Conservation (phyloP, 768 basidiomycete species). For the Phylloporus sp. region DNA sequence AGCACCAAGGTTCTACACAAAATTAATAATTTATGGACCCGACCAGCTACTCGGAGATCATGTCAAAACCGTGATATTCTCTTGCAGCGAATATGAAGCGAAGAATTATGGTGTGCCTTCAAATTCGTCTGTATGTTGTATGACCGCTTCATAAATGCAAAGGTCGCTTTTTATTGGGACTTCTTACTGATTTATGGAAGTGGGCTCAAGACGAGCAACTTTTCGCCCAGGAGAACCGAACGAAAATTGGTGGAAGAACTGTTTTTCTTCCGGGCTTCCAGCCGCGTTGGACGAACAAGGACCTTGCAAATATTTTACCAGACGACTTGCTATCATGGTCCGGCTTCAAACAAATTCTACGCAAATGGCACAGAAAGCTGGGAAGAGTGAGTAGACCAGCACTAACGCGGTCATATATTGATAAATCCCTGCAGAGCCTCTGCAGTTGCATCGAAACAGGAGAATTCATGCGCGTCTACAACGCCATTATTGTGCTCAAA, state of each 20-base stretch:
- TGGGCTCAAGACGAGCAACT: conserved; percentile 77
- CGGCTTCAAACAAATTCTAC: conserved; percentile 61
- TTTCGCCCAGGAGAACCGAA: conserved; percentile 68
- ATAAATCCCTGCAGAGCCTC: conserved; percentile 51
- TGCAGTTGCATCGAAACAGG: conserved; percentile 75
- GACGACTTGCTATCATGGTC: conserved; percentile 64
- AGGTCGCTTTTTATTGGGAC: conserved; percentile 85
- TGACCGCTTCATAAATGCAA: neutral
- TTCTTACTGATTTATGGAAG: conserved; percentile 69
- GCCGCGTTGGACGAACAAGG: conserved; percentile 45
- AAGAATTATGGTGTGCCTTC: conserved; percentile 74
- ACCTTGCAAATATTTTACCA: conserved; percentile 32
- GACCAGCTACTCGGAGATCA: conserved; percentile 77
- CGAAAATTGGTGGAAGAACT: conserved; percentile 55
- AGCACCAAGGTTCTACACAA: conserved; percentile 7
- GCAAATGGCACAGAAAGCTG: conserved; percentile 84
- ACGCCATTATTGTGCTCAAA: conserved; percentile 89
- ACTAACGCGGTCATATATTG: neutral
- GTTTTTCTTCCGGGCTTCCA: conserved; percentile 68
- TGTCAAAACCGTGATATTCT: conserved; percentile 79
- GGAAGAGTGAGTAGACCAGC: conserved; percentile 46
- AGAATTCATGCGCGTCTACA: conserved; percentile 97
- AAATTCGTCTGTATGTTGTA: neutral
- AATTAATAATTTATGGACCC: neutral
- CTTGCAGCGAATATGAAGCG: conserved; percentile 94